Evolutionary conservation across 2,329 filamentous ascomycete genomes (phyloP), one percentile per base, ranked within the genome.

Genomic region (Phaeosphaeriaceae sp.): DNA sequence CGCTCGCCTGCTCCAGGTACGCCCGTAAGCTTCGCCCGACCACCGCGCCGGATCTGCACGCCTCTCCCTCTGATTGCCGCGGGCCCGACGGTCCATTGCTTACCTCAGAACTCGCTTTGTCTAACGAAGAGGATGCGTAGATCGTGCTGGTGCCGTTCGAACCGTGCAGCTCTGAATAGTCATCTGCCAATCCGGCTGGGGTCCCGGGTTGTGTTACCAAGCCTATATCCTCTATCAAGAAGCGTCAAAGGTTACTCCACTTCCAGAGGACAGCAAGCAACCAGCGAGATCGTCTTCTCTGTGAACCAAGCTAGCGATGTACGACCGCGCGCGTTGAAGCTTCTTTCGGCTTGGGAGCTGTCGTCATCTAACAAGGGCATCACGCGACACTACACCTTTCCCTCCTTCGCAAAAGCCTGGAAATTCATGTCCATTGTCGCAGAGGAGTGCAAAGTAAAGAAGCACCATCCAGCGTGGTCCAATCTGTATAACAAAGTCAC

Each of bases 401-500:
- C 64, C 22, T 67, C 63, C 11, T 77, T 76, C 54, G 51, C 64
- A n/a, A 64, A 64, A 44, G 73, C 74, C 7, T 77, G 69, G 69
- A 63, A 51, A 6, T 76, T 76, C 60, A 77, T 77, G 74, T 62
- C 65, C 6, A 31, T 66, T 1, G 66, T 77, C 11, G 74, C 74
- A 7, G 73, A 72, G 2, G 67, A 77, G 51, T 75, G 71, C 57
- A 76, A 76, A 51, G 56, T 49, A 25, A 68, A 72, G 51, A 64
- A 64, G 17, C 74, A 77, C 41, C 74, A 77, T 54, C 74, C 74
- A 2, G 66, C 65, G 3, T 77, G 73, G 73, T 66, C 67, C 25
- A 77, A 77, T 53, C 41, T 72, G 22, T 76, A 76, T 56, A 76
- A 74, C 33, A 46, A 63, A 45, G 73, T 76, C 9, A 71, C 63